phyloP scores from a whole-genome alignment of 257 asterid genomes.

The Lycium barbarum region DNA sequence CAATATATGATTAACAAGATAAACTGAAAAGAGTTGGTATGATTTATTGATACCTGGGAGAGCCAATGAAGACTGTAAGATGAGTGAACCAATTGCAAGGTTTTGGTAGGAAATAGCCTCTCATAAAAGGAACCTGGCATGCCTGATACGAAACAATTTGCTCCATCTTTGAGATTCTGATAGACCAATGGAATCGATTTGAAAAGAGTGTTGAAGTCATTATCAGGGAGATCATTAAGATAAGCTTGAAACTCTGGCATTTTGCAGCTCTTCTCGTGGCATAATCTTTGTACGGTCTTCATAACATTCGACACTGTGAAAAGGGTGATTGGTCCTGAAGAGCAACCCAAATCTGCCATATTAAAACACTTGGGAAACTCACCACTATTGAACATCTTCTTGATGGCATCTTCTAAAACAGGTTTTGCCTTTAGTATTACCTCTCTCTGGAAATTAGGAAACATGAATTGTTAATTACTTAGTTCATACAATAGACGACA shows the following conservation, averaged over 20 bases:
- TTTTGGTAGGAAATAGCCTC: not conserved
- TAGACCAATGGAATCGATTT: not conserved
- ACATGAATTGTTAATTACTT: not conserved
- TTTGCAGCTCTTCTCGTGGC: not conserved
- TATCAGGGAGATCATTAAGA: constrained; percentile 1
- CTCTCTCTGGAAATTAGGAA: constrained; percentile 20
- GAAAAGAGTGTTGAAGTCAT: constrained; percentile 19
- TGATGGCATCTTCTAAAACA: constrained; percentile 32
- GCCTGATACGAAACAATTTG: not conserved
- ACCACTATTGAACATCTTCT: not conserved
- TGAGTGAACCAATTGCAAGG: not conserved
- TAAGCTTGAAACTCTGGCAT: not conserved
- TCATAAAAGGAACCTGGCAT: not conserved
- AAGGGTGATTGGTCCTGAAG: constrained; percentile 52
- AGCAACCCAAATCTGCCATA: constrained; percentile 52
- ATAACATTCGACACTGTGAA: not conserved
- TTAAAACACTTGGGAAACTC: constrained; percentile 25
- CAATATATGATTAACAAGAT: too few relatives aligned
- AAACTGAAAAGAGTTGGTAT: not conserved
- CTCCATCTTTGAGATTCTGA: not conserved
- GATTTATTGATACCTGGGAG: not conserved
- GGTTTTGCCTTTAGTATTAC: constrained; percentile 21
- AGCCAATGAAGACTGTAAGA: constrained; percentile 5
- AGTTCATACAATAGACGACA: not conserved
- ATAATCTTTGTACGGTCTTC: not conserved